These are phyloP conservation scores for Pelargonium citronellum DNA, from an alignment of 441 rosid genomes.

Conservation along the genomic window DNA sequence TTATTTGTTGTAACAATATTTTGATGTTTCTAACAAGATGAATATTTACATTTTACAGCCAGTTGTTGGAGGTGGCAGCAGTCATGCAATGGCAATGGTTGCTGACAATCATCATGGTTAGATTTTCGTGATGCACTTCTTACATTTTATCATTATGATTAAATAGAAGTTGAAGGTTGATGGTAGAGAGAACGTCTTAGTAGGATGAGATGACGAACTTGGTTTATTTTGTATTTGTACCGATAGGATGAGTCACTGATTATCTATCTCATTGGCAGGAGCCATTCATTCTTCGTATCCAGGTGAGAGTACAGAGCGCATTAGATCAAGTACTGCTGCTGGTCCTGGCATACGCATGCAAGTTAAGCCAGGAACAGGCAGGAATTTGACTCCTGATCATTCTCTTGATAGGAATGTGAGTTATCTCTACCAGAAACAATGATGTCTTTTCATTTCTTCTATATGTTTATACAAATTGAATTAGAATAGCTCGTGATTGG, in stretches of 20 bases:
- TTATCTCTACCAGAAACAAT: background rate
- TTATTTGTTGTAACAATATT: slow-evolving; percentile 1
- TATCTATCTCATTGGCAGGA: slow-evolving; percentile 41
- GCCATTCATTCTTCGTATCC: slow-evolving; percentile 43
- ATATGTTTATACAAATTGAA: background rate
- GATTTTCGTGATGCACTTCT: slow-evolving; percentile 25
- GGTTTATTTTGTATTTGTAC: background rate
- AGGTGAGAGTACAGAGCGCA: slow-evolving; percentile 43
- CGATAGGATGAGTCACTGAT: slow-evolving; percentile 2
- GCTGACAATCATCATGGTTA: slow-evolving; percentile 62
- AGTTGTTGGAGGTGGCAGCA: slow-evolving; percentile 58
- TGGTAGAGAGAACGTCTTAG: background rate
- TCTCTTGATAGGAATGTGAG: slow-evolving; percentile 66
- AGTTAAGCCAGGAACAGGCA: slow-evolving; percentile 49
- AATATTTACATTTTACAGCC: slow-evolving; percentile 38
- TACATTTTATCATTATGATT: slow-evolving; percentile 5
- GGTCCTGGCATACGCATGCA: slow-evolving; percentile 61
- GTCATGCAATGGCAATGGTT: slow-evolving; percentile 48
- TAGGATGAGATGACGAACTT: background rate
- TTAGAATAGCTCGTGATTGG: slow-evolving; percentile 7
- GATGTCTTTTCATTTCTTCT: background rate
- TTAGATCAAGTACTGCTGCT: slow-evolving; percentile 39
- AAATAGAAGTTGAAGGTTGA: background rate
- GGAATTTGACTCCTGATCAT: slow-evolving; percentile 45
- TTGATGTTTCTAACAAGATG: slow-evolving; percentile 16